These are phyloP conservation scores for Ilex asprella DNA, from an alignment of 257 asterid genomes.

Conservation along the genomic window DNA sequence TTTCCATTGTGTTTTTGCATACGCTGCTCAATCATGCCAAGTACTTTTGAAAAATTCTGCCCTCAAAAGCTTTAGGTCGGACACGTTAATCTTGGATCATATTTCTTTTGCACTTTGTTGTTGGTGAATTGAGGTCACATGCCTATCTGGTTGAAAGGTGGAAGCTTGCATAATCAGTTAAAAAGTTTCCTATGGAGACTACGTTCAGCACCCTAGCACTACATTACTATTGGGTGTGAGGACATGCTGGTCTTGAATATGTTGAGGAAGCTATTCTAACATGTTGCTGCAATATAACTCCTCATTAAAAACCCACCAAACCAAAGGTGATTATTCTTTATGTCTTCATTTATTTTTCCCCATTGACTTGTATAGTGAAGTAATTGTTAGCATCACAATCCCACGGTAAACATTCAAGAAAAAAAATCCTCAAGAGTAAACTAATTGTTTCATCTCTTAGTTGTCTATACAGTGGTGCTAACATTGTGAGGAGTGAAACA, in stretches of 20 bases:
- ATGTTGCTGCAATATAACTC: too few species aligned
- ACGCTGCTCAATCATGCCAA: slow-evolving; percentile 82
- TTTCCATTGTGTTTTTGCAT: slow-evolving; percentile 30
- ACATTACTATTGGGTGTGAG: slow-evolving; percentile 29
- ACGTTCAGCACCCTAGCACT: too few species aligned
- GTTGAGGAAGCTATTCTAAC: slow-evolving; percentile 44
- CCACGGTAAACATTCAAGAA: too few species aligned
- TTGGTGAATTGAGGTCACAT: slow-evolving; percentile 48
- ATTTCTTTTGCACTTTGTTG: slow-evolving; percentile 65
- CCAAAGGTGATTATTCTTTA: too few species aligned
- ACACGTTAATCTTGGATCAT: slow-evolving; percentile 68
- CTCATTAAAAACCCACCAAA: too few species aligned
- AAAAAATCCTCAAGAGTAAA: too few species aligned
- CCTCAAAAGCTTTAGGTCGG: slow-evolving; percentile 46
- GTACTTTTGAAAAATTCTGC: slow-evolving; percentile 45
- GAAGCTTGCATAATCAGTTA: slow-evolving; percentile 55
- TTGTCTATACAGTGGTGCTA: too few species aligned
- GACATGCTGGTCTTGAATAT: slow-evolving; percentile 49
- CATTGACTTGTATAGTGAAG: too few species aligned
- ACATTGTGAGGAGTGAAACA: too few species aligned
- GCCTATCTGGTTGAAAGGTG: slow-evolving; percentile 67
- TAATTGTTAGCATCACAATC: too few species aligned
- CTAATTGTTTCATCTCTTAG: too few species aligned
- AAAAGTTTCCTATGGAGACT: slow-evolving; percentile 24
- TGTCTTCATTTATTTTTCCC: too few species aligned